These are phyloP conservation scores for Linnemannia schmuckeri DNA, from an alignment of 192 early-diverging fungal genomes.

Conservation along the genomic window DNA sequence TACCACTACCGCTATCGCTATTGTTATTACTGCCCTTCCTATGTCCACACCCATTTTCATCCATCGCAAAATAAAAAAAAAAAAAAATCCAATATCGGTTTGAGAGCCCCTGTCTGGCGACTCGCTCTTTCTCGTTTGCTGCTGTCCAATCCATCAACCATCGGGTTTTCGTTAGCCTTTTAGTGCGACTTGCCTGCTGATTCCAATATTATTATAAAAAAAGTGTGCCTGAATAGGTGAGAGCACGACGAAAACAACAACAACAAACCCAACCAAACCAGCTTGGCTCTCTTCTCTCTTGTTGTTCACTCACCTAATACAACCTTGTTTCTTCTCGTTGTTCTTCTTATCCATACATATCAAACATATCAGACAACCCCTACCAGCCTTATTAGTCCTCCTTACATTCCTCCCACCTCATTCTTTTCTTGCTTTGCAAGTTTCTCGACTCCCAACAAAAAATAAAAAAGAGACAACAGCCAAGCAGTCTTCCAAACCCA, in stretches of 20 bases:
- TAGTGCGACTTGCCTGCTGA: neutral
- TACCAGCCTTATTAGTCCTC: neutral
- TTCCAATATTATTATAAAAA: neutral
- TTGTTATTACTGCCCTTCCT: neutral
- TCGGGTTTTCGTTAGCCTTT: neutral
- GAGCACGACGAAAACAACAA: neutral
- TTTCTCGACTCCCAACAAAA: neutral
- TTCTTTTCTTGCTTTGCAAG: neutral
- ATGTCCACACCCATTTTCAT: neutral
- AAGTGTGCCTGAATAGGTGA: neutral
- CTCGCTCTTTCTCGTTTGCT: neutral
- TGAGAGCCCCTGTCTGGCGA: conserved; percentile 9
- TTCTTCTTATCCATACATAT: conserved; percentile 6
- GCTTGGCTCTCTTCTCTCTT: neutral
- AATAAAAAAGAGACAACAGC: neutral
- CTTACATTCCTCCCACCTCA: neutral
- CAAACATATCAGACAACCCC: neutral
- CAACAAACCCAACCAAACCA: neutral
- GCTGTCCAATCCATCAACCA: too few relatives aligned
- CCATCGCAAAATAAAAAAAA: neutral
- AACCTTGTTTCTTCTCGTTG: neutral
- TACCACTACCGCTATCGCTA: neutral
- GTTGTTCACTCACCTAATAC: neutral
- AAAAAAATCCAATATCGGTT: neutral
- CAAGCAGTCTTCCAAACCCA: neutral